Base-by-base conservation (phyloP, 345 rosid genomes). In the Salix koriyanagi region DNA sequence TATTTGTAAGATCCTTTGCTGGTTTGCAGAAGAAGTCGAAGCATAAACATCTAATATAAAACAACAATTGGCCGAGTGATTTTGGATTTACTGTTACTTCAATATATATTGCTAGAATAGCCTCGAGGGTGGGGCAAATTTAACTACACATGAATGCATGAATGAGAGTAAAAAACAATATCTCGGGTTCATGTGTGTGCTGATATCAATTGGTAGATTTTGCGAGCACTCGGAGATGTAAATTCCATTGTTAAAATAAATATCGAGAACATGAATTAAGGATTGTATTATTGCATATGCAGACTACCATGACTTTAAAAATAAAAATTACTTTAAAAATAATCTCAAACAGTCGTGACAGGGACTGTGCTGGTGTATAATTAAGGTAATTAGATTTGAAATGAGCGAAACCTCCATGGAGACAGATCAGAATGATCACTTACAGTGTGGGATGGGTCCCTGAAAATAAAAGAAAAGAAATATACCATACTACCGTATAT, bases 1-100 rank as follows among this genome's bases (percentile, higher is more conserved):
- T 21, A 48, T 52, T 71, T 50, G 77, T 5, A 23, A 60, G 25
- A 58, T 56, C 21, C 2, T 12, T 13, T 13, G 19, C 4, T 36
- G 64, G 48, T 58, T n/a, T 69, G 21, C 37, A 32, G 30, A 62
- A 61, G 72, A 65, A 80, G 69, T 60, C 80, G 76, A 83, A 71
- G 25, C 39, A 70, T 70, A 69, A 58, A 10, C n/a, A 23, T 16
- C 14, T 41, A 41, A 68, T 41, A 78, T 54, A 50, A 71, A 74
- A 69, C 73, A 77, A 50, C 56, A 62, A 70, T 39, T 50, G 67
- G 58, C 44, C 41, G 21, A 54, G 74, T 67, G 70, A 65, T 28
- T 73, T 71, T 79, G 67, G 50, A 48, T 68, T 41, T 54, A 42
- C 26, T 72, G 61, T 75, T 68, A 65, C 23, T 56, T 58, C 69